These are phyloP conservation scores for Zychaea mexicana DNA, from an alignment of 371 early-diverging fungal species.

Conservation along the genomic window DNA sequence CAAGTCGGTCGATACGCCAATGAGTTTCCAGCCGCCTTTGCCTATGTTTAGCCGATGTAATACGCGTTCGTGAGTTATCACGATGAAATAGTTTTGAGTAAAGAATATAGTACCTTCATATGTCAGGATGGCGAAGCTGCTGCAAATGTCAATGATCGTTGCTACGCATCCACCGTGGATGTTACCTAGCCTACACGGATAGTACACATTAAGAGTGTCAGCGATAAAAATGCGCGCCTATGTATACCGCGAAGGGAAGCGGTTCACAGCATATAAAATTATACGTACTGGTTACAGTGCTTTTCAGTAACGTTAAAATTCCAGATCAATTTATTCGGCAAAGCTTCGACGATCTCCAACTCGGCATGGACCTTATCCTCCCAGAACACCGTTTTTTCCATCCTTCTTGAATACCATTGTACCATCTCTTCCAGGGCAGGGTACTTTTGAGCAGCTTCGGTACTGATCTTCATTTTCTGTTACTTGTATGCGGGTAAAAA, in stretches of 20 bases:
- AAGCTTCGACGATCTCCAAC: conserved; percentile 20
- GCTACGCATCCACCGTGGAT: conserved; percentile 52
- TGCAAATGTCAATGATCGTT: conserved; percentile 49
- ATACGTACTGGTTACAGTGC: conserved; percentile 38
- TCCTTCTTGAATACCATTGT: not conserved
- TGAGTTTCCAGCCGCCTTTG: conserved; percentile 23
- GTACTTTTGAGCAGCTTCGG: conserved; percentile 18
- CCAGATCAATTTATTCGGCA: conserved; percentile 30
- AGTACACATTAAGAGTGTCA: too few relatives aligned
- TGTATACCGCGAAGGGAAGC: too few relatives aligned
- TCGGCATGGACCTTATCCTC: conserved; percentile 14
- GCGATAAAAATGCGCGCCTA: too few relatives aligned
- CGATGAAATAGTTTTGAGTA: too few relatives aligned
- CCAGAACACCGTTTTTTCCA: conserved; percentile 15
- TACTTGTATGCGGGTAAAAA: not conserved
- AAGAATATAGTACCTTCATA: conserved; percentile 27
- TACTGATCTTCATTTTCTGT: conserved; percentile 16
- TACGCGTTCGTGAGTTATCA: too few relatives aligned
- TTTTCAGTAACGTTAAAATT: conserved; percentile 31
- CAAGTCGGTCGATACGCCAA: conserved; percentile 47
- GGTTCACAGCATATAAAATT: not conserved
- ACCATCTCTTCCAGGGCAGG: conserved; percentile 20
- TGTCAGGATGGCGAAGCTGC: conserved; percentile 34
- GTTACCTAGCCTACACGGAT: conserved; percentile 29
- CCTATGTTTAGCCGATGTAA: conserved; percentile 10